Conservation (phyloP, 352 stramenopile species). For the Globisporangium solare region DNA sequence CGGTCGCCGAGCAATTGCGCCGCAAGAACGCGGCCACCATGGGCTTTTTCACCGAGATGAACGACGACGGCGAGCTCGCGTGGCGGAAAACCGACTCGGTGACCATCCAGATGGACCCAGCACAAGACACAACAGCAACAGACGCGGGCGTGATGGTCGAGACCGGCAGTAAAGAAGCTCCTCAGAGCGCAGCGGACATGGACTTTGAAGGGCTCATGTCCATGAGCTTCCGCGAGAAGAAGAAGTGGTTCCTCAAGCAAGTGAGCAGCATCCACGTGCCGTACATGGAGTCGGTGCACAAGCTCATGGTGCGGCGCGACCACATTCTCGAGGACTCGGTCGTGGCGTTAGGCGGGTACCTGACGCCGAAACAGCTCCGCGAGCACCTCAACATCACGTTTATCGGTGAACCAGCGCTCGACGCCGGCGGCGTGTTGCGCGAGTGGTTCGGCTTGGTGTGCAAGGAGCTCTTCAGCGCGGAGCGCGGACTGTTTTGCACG, state of each 20-base stretch:
- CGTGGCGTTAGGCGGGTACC: constrained; percentile 32
- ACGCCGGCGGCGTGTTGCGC: constrained; percentile 71
- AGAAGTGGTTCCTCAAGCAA: constrained; percentile 75
- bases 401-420: constrained; percentile 59
- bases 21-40: constrained; percentile 73
- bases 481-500: constrained; percentile 61
- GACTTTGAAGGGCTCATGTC: constrained; percentile 70
- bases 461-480: constrained; percentile 69
- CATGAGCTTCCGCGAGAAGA: constrained; percentile 68
- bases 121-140: constrained; percentile 13
- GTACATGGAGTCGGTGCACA: constrained; percentile 59
- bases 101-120: constrained; percentile 35
- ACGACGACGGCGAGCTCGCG: constrained; percentile 33
- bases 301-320: constrained; percentile 46
- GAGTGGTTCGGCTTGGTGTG: constrained; percentile 80
- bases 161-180: too few relatives aligned
- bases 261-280: constrained; percentile 46
- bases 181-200: constrained; percentile 18
- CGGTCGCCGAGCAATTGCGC: constrained; percentile 60
- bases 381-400: constrained; percentile 80
- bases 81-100: constrained; percentile 53
- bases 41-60: constrained; percentile 61
- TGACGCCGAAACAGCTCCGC: constrained; percentile 24
- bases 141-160: constrained; percentile 5
- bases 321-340: constrained; percentile 71